These are phyloP conservation scores for Wakefieldia striispora DNA, from an alignment of 768 basidiomycete genomes.

Conservation along the genomic window DNA sequence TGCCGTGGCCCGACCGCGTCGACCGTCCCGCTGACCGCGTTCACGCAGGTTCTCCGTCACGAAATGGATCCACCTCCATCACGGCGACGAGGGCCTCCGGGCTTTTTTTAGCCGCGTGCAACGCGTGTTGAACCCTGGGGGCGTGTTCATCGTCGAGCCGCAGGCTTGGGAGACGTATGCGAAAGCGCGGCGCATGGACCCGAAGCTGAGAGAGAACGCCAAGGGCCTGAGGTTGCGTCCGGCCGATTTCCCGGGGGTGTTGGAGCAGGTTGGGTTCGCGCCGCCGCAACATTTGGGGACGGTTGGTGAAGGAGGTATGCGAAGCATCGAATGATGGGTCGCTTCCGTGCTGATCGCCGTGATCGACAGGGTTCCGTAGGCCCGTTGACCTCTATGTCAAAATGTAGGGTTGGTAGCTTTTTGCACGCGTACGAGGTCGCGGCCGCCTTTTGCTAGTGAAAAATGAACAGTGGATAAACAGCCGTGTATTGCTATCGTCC, in stretches of 20 bases:
- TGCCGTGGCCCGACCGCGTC: neutral
- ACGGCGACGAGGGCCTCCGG: conserved; percentile 69
- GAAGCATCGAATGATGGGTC: no score
- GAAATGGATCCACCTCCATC: conserved; percentile 90
- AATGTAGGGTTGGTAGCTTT: no score
- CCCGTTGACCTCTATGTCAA: conserved; percentile 65
- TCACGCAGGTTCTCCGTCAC: conserved; percentile 61
- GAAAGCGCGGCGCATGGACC: conserved; percentile 70
- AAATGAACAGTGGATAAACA: no score
- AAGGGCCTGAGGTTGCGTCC: conserved; percentile 58
- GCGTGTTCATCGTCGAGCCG: conserved; percentile 75
- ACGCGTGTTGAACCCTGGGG: conserved; percentile 55
- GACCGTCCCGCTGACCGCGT: neutral
- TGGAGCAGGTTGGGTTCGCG: conserved; percentile 63
- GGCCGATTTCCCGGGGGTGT: conserved; percentile 52
- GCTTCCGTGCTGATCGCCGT: conserved; percentile 1
- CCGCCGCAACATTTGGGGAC: conserved; percentile 46
- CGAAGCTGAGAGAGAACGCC: conserved; percentile 60
- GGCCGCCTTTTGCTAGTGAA: no score
- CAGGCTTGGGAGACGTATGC: conserved; percentile 84
- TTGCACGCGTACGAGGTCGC: no score
- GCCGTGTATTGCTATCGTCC: neutral
- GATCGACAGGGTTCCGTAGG: conserved; percentile 18
- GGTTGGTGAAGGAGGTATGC: conserved; percentile 64
- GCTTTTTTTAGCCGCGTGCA: conserved; percentile 66